phyloP scores from a whole-genome alignment of 306 rosid species.

The Canavalia ensiformis region DNA sequence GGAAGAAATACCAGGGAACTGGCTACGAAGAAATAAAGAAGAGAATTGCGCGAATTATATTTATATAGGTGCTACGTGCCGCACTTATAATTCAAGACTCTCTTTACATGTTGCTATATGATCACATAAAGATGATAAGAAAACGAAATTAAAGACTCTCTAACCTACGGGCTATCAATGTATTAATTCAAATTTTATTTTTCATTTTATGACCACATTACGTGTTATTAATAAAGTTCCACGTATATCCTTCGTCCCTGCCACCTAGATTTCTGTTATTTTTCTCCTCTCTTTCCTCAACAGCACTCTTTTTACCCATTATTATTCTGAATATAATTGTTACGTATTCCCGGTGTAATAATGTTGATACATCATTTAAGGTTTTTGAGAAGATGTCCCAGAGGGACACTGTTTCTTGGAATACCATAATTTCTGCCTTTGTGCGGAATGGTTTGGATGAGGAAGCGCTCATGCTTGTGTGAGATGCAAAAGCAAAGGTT shows the following conservation, averaged over 20 bases:
- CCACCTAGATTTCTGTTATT: too few relatives aligned
- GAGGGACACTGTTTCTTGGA: constrained; percentile 88
- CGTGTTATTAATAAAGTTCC: background rate
- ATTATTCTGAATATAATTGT: constrained; percentile 68
- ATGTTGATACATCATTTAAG: constrained; percentile 63
- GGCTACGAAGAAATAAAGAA: background rate
- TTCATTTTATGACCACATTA: background rate
- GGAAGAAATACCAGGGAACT: background rate
- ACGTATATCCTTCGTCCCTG: too few relatives aligned
- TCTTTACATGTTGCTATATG: background rate
- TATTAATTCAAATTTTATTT: background rate
- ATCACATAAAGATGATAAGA: background rate
- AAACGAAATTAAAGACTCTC: background rate
- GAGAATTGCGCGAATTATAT: background rate
- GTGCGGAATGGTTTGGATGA: constrained; percentile 78
- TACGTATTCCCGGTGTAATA: constrained; percentile 82
- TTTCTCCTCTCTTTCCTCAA: too few relatives aligned
- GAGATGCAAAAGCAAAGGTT: constrained; percentile 81
- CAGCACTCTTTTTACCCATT: constrained; percentile 39
- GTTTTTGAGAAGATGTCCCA: constrained; percentile 69
- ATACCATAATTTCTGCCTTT: constrained; percentile 81
- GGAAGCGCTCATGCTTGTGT: constrained; percentile 79
- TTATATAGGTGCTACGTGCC: background rate
- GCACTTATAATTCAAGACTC: too few relatives aligned
- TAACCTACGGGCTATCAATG: too few relatives aligned